Percentiles rank a stretch among this genome's conserved stretches.
These are phyloP conservation scores for Lineolata rhizophorae DNA, from an alignment of 495 filamentous ascomycete genomes.

Conservation along the genomic window DNA sequence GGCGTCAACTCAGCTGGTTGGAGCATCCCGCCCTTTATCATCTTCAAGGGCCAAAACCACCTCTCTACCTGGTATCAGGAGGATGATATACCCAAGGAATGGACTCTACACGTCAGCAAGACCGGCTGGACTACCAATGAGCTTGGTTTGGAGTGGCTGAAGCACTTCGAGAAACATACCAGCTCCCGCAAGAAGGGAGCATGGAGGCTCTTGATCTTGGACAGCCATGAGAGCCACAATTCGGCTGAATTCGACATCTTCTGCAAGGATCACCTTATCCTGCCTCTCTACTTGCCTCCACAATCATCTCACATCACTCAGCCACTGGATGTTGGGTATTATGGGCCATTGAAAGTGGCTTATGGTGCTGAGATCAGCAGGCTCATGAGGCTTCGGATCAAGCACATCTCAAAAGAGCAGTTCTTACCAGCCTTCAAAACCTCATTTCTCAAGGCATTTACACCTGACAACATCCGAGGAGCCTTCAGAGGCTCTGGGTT, in stretches of 20 bases:
- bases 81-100: constrained; percentile 4
- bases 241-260: constrained; percentile 11
- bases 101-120: constrained; percentile 4
- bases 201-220: constrained; percentile 15
- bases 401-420: no score
- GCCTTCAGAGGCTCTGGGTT: no score
- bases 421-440: no score
- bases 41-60: constrained; percentile 6
- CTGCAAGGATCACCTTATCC: constrained; percentile 13
- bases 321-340: no score
- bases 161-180: constrained; percentile 5
- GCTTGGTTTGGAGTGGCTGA: no score
- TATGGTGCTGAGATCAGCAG: no score
- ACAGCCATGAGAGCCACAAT: constrained; percentile 10
- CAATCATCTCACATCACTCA: no score
- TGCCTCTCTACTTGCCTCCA: constrained; percentile 13
- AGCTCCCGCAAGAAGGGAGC: neutral
- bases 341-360: no score
- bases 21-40: constrained; percentile 4
- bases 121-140: constrained; percentile 8
- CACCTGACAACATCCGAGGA: no score
- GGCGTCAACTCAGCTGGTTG: constrained; percentile 9
- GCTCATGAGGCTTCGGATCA: no score
- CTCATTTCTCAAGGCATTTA: no score
- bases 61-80: constrained; percentile 9